Base-by-base conservation (phyloP, 345 rosid genomes). In the Eucalyptus erythrocorys region DNA sequence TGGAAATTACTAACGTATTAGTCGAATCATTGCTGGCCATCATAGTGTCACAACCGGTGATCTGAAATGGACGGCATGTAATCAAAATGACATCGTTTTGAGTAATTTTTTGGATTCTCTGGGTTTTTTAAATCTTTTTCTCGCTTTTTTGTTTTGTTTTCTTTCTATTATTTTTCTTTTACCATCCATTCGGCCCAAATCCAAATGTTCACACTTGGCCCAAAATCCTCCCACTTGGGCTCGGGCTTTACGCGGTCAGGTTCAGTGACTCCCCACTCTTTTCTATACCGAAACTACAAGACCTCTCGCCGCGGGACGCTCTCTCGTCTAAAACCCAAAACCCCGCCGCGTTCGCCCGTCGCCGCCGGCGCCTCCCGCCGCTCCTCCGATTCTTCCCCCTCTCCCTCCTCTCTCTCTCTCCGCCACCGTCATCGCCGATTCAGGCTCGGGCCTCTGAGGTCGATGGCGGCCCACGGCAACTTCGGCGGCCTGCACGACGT, bases 401-500 rank as follows among this genome's bases (percentile, higher is more conserved):
- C 16, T 14, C 50, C 50, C 5, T 4, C 2, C 14, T 49, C 21
- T 50, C 19, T 27, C 64, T 64, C 30, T 47, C 87, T 21, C 84
- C 26, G 53, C 68, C n/a, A 22, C 64, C 37, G 42, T 48, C 68
- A 24, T 48, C 68, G 26, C 59, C 34, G 42, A 6, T 26, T 40
- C 16, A 6, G 82, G 47, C 80, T n/a, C 47, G n/a, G 55, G 16
- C 57, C 43, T 37, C 71, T 79, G 61, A 11, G 43, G 66, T 48
- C 87, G 40, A 94, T 94, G 95, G 91, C 92, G 48, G 91, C 90
- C n/a, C 90, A 92, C 16, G 94, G 92, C 88, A 92, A 86, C 87
- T 90, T 89, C 76, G 89, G 88, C 47, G 90, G 91, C 93, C 93
- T 95, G 96, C 22, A 90, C 89, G 98, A 95, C 88, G 82, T 84